Base-by-base conservation (phyloP, 306 rosid genomes). In the Cicer bijugum region DNA sequence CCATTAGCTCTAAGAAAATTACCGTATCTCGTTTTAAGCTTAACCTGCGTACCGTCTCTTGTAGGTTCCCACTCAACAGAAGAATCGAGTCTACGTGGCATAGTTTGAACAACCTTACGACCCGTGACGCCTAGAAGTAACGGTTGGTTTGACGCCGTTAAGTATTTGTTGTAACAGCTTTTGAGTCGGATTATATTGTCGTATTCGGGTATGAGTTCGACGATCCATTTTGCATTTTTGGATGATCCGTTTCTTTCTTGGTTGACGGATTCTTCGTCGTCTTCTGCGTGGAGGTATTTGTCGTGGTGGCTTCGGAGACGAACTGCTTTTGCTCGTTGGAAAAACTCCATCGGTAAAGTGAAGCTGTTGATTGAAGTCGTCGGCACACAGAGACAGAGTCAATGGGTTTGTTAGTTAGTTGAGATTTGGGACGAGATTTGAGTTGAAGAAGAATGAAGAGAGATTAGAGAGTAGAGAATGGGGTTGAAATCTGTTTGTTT, bases 11-110 rank as follows among this genome's bases (percentile, higher is more conserved):
- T 74, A n/a, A 93, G 64, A 67, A 89, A 93, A 40, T 93, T 71
- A 0, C 93, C 98, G 33, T 85, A 89, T 1, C 97, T 82, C 1
- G 97, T 89, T 81, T 83, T 89, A 39, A 90, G 81, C 88, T 80
- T 86, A 59, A 85, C 86, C 57, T 64, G 87, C 1, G 71, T 58
- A 15, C 96, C 89, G 2, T 93, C 93, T 44, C 80, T 72, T 3
- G 89, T 0, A 6, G 98, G 96, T 45, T 93, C 98, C 98, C 98
- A 93, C 72, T 93, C 96, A 0, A 89, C 77, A 0, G 98, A 90
- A 0, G 97, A 93, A 23, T 89, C 93, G 2, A 90, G 94, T 35
- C 88, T 60, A 0, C 58, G 43, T 1, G 91, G 98, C 39, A 84
- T 60, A 1, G 88, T 82, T 72, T 90, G 98, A 2, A 86, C 72